Conservation (phyloP, 768 basidiomycete species). For the Boletus sp. region DNA sequence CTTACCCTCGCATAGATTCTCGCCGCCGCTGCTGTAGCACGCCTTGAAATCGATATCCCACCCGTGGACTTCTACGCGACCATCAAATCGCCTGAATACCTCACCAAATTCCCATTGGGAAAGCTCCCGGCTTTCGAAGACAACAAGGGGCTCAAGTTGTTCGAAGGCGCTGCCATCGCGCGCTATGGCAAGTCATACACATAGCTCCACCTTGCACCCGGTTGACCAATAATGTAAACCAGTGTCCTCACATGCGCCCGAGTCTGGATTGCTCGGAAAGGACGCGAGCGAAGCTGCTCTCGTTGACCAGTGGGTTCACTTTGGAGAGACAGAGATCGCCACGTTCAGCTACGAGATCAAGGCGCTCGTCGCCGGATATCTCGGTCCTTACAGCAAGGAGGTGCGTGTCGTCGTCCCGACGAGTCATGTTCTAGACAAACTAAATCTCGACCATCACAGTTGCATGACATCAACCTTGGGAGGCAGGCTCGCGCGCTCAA, state of each 20-base stretch:
- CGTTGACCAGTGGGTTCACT: conserved; percentile 33
- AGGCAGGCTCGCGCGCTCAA: conserved; percentile 24
- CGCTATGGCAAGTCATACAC: conserved; percentile 21
- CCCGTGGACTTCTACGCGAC: conserved; percentile 24
- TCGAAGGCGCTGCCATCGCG: conserved; percentile 31
- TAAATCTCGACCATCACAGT: conserved; percentile 4
- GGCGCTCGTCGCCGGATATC: conserved; percentile 16
- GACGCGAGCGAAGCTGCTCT: conserved; percentile 22
- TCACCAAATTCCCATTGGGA: conserved; percentile 30
- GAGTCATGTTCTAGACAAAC: not conserved
- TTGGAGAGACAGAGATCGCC: conserved; percentile 28
- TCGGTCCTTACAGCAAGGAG: conserved; percentile 26
- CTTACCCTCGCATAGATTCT: conserved; percentile 20
- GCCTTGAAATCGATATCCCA: conserved; percentile 26
- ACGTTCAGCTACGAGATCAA: conserved; percentile 18
- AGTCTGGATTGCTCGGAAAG: conserved; percentile 28
- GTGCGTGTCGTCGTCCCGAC: conserved; percentile 1
- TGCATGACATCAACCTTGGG: conserved; percentile 14
- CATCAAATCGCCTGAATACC: conserved; percentile 27
- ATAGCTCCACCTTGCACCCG: not conserved
- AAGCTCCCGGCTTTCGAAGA: conserved; percentile 30
- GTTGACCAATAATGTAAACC: not conserved
- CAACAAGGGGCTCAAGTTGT: conserved; percentile 20
- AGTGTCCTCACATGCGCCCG: conserved; percentile 28
- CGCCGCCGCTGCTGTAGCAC: conserved; percentile 21